Conservation (phyloP, 192 early-diverging fungal genomes). For the Coemansia sp. region DNA sequence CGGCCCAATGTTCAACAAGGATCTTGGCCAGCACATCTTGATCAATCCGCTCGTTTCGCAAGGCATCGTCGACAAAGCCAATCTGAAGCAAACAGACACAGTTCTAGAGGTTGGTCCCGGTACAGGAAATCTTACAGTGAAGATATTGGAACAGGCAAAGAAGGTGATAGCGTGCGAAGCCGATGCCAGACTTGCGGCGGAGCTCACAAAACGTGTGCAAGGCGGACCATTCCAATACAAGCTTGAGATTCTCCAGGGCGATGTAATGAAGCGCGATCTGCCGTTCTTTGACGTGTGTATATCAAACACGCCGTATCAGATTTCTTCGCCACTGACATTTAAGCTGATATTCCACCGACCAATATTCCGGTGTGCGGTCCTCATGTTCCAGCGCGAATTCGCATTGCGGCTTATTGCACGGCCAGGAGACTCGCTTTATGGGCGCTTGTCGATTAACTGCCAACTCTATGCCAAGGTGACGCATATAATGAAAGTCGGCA, state of each 20-base stretch:
- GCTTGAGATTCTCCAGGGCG: conserved; percentile 95
- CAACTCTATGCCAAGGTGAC: conserved; percentile 93
- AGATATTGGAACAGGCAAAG: conserved; percentile 90
- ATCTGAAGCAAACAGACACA: conserved; percentile 65
- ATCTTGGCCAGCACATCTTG: conserved; percentile 96
- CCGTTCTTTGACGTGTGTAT: conserved; percentile 99
- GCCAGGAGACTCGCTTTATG: conserved; percentile 90
- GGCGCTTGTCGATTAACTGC: conserved; percentile 89
- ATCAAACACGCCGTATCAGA: conserved; percentile 97
- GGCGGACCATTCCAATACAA: conserved; percentile 64
- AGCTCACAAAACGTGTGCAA: conserved; percentile 95
- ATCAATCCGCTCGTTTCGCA: conserved; percentile 97
- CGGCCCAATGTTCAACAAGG: conserved; percentile 96
- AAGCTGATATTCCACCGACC: conserved; percentile 96
- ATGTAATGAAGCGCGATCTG: conserved; percentile 95
- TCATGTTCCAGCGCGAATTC: conserved; percentile 99
- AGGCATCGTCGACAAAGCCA: conserved; percentile 96
- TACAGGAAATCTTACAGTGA: conserved; percentile 97
- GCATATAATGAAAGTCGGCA: conserved; percentile 97
- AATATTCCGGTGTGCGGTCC: conserved; percentile 85
- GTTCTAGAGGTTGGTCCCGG: conserved; percentile 97
- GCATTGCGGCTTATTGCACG: conserved; percentile 92
- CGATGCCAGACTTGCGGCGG: conserved; percentile 95
- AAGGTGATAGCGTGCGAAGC: conserved; percentile 95
- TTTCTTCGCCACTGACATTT: conserved; percentile 93